Conservation (phyloP, 345 rosid genomes). For the Moricandia arvensis region DNA sequence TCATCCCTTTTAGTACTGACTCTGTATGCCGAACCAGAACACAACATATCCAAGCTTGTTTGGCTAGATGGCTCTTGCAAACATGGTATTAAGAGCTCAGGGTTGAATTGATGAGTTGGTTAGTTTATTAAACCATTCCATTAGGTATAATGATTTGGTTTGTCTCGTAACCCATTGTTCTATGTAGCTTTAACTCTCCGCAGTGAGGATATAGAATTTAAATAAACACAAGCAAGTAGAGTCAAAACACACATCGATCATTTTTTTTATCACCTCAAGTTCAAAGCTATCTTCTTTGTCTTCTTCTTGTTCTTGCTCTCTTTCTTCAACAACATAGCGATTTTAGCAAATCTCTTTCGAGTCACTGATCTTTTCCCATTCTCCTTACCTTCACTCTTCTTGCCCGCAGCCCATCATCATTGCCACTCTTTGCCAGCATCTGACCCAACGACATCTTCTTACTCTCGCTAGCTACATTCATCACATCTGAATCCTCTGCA, state of each 20-base stretch:
- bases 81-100: no score
- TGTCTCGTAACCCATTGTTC: no score
- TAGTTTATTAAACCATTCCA: no score
- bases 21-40: no score
- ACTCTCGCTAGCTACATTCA: constrained; percentile 42
- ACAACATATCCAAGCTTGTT: no score
- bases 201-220: no score
- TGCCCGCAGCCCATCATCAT: constrained; percentile 19
- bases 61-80: no score
- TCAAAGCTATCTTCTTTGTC: constrained; percentile 37
- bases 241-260: not conserved
- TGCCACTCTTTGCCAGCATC: constrained; percentile 61
- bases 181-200: no score
- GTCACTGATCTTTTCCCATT: constrained; percentile 40
- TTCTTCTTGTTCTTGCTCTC: constrained; percentile 68
- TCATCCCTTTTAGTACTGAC: no score
- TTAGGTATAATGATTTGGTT: no score
- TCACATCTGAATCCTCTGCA: constrained; percentile 53
- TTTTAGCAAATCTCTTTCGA: constrained; percentile 70
- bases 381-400: constrained; percentile 46
- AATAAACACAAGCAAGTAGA: no score
- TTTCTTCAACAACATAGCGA: constrained; percentile 66
- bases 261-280: constrained; percentile 45
- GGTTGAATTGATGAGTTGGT: no score
- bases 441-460: constrained; percentile 74